These are phyloP conservation scores for Taphrina confusa DNA, from an alignment of 1,139 yeast genomes.

Conservation along the genomic window DNA sequence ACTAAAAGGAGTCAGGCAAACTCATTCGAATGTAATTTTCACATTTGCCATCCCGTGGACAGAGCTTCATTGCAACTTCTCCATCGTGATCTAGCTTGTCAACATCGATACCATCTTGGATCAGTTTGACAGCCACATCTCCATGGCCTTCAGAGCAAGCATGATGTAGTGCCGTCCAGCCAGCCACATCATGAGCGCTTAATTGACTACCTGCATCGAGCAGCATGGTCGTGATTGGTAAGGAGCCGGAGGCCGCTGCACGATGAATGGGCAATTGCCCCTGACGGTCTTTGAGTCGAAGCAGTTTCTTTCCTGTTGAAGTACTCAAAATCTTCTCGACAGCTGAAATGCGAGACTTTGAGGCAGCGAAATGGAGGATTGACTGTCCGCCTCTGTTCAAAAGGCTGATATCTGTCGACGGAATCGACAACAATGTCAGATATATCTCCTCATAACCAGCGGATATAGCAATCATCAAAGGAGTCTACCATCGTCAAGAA, in stretches of 20 bases:
- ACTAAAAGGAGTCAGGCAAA: constrained; percentile 12
- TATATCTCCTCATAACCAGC: constrained; percentile 63
- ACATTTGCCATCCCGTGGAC: constrained; percentile 25
- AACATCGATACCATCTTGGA: constrained; percentile 67
- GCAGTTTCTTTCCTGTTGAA: constrained; percentile 3
- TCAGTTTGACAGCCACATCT: constrained; percentile 66
- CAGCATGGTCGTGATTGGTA: constrained; percentile 55
- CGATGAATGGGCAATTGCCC: constrained; percentile 73
- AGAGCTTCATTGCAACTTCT: constrained; percentile 27
- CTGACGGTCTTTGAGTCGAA: constrained; percentile 60
- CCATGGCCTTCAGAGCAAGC: constrained; percentile 91
- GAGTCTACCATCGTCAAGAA: constrained; percentile 59
- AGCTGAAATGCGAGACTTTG: constrained; percentile 27
- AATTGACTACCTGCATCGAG: constrained; percentile 62
- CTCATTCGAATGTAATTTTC: constrained; percentile 12
- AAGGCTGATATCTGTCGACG: constrained; percentile 54
- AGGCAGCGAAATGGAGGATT: constrained; percentile 64
- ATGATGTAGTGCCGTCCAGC: constrained; percentile 88
- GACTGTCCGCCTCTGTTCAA: constrained; percentile 72
- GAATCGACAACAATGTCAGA: constrained; percentile 51
- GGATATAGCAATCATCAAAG: constrained; percentile 77
- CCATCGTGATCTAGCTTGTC: constrained; percentile 34
- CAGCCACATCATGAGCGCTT: constrained; percentile 66
- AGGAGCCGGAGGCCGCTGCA: constrained; percentile 78
- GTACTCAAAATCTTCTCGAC: constrained; percentile 21